A percentile compares a stretch with the other conserved stretches of the same genome.
phyloP scores from a whole-genome alignment of 2,329 filamentous ascomycete genomes.

The Colletotrichum sidae region DNA sequence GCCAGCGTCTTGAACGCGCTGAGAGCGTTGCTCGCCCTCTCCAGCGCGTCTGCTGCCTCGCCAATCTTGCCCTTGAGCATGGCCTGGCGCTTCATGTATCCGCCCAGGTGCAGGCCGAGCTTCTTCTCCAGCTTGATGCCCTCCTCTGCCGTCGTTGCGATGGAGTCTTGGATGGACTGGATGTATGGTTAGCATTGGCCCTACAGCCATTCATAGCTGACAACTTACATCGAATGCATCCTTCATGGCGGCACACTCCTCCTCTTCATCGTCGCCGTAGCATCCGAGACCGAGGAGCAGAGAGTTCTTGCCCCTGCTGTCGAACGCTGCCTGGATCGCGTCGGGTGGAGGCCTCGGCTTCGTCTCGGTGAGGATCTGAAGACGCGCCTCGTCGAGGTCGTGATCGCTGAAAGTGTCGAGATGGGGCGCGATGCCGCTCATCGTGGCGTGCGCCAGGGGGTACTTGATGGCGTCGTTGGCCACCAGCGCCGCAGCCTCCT shows the following conservation, averaged over 20 bases:
- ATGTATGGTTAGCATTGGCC: conserved; percentile 10
- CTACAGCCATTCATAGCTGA: neutral
- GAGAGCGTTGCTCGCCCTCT: conserved; percentile 78
- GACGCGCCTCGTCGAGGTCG: conserved; percentile 78
- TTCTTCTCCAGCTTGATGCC: conserved; percentile 95
- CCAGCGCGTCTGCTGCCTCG: conserved; percentile 79
- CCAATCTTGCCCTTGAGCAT: conserved; percentile 82
- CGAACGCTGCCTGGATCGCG: conserved; percentile 65
- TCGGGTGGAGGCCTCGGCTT: conserved; percentile 61
- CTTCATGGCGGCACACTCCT: conserved; percentile 71
- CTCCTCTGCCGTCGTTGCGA: conserved; percentile 79
- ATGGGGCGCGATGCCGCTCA: conserved; percentile 70
- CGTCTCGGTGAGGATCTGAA: conserved; percentile 80
- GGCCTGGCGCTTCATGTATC: conserved; percentile 89
- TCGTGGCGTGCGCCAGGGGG: conserved; percentile 74
- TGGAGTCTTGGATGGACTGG: conserved; percentile 77
- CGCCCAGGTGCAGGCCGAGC: conserved; percentile 85
- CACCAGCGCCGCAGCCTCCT: conserved; percentile 83
- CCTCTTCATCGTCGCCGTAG: conserved; percentile 81
- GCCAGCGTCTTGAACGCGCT: conserved; percentile 81
- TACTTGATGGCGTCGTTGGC: conserved; percentile 83
- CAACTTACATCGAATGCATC: conserved; percentile 77
- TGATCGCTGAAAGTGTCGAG: conserved; percentile 77
- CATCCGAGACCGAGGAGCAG: conserved; percentile 83
- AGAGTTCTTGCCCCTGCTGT: conserved; percentile 63